These are phyloP conservation scores for Calocera cornea DNA, from an alignment of 768 basidiomycete species.

Conservation along the genomic window DNA sequence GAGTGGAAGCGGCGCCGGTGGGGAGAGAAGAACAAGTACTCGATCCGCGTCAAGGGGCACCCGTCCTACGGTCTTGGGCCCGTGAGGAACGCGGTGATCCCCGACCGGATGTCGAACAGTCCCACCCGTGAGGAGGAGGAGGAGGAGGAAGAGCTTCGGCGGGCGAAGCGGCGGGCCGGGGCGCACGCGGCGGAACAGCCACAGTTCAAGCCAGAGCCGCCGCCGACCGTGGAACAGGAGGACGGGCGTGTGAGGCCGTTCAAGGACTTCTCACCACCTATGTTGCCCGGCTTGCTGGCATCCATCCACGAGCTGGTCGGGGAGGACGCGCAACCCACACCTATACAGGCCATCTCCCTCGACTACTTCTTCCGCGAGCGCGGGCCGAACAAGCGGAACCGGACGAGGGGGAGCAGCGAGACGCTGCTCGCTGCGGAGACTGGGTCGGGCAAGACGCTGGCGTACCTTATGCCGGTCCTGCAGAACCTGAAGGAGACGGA, in stretches of 20 bases:
- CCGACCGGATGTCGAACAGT: too few species aligned
- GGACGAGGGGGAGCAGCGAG: slow-evolving; percentile 31
- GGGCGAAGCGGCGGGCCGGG: too few species aligned
- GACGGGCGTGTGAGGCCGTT: not conserved
- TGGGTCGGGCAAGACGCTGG: slow-evolving; percentile 83
- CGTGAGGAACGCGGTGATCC: too few species aligned
- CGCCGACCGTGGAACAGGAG: too few species aligned
- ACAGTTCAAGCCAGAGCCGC: too few species aligned
- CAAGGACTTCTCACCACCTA: slow-evolving; percentile 51
- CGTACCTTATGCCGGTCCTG: slow-evolving; percentile 40
- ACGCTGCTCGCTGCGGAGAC: slow-evolving; percentile 77
- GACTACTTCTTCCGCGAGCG: slow-evolving; percentile 41
- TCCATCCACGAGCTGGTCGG: slow-evolving; percentile 49
- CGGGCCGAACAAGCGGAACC: slow-evolving; percentile 8
- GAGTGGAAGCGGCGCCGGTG: too few species aligned
- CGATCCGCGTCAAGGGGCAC: too few species aligned
- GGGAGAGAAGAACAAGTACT: too few species aligned
- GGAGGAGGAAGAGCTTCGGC: too few species aligned
- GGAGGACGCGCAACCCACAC: slow-evolving; percentile 43
- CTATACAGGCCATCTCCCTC: slow-evolving; percentile 64
- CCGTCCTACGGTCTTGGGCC: too few species aligned
- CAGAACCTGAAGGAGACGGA: slow-evolving; percentile 65
- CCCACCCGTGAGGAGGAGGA: too few species aligned
- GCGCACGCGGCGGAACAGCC: too few species aligned
- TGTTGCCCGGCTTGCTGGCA: slow-evolving; percentile 49